Base-by-base conservation (phyloP, 106 monocot species). In the Phalaenopsis aphrodite region DNA sequence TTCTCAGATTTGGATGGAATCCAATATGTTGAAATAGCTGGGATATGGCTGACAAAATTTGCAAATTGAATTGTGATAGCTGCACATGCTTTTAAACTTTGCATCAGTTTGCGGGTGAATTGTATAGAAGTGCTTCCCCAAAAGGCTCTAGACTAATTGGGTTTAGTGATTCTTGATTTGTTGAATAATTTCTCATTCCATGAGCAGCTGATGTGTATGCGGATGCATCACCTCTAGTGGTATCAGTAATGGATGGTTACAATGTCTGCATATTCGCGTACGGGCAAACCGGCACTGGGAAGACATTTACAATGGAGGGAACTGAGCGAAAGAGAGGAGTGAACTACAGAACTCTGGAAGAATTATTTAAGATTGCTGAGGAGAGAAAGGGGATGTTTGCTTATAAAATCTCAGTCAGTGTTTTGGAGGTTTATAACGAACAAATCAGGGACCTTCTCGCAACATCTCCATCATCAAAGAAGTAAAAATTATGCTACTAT, bases 261-360 rank as follows among this genome's bases (percentile, higher is more conserved):
- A 94, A 95, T 75, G 95, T 92, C 8, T 95, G 95, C 75, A 95
- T 95, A 76, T 95, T 95, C 82, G 95, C 95, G 43, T 95, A 92
- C 78, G 95, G 95, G 23, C 95, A 95, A 46, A 95, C 95, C 21
- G 95, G 95, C 19, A 94, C 94, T 4, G 94, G 94, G 16, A 94
- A 94, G 67, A 94, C 94, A 5, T 94, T 94, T 58, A 95, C 95
- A 41, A 95, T 95, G 95, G 95, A 95, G 81, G 95, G 95, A 0
- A 88, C 82, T 37, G 87, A 90, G 74, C 69, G 81, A 7, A 87
- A 87, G n/a, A 84, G 95, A 83, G 95, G 95, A 45, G 95, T 95
- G 49, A 95, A 95, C 69, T 95, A 95, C 48, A 92, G 92, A 83
- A 95, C 95, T 11, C 72, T 95, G 45, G 89, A 92, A 76, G 95